These are phyloP conservation scores for Osmanthus fragrans DNA, from an alignment of 257 asterid genomes.

Conservation along the genomic window DNA sequence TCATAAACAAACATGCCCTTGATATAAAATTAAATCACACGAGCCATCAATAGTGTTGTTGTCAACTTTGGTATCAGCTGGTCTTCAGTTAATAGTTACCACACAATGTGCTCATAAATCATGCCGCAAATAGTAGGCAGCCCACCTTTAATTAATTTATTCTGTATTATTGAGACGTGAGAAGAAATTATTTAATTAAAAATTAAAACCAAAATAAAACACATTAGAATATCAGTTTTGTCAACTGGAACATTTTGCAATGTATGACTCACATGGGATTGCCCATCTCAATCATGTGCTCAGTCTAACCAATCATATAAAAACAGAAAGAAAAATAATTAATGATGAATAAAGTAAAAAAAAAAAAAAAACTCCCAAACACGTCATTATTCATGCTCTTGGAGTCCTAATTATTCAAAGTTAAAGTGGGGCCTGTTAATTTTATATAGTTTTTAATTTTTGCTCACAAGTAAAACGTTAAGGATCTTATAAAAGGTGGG, in stretches of 20 bases:
- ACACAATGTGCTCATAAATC: background rate
- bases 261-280: background rate
- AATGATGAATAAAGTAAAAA: background rate
- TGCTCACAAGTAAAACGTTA: background rate
- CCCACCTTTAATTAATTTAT: too few species aligned
- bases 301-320: background rate
- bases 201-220: background rate
- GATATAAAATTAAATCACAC: background rate
- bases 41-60: background rate
- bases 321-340: background rate
- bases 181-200: background rate
- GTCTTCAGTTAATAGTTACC: background rate
- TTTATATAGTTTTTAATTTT: background rate
- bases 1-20: too few species aligned
- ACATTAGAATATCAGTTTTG: background rate
- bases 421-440: background rate
- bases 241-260: background rate
- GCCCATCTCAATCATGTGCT: background rate
- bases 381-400: background rate
- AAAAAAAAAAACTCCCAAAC: background rate
- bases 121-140: background rate
- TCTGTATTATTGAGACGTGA: background rate
- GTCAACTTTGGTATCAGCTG: background rate
- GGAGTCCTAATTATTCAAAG: background rate
- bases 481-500: background rate